These are phyloP conservation scores for Fusarium pseudoanthophilum DNA, from an alignment of 2,329 filamentous ascomycete genomes.

Conservation along the genomic window DNA sequence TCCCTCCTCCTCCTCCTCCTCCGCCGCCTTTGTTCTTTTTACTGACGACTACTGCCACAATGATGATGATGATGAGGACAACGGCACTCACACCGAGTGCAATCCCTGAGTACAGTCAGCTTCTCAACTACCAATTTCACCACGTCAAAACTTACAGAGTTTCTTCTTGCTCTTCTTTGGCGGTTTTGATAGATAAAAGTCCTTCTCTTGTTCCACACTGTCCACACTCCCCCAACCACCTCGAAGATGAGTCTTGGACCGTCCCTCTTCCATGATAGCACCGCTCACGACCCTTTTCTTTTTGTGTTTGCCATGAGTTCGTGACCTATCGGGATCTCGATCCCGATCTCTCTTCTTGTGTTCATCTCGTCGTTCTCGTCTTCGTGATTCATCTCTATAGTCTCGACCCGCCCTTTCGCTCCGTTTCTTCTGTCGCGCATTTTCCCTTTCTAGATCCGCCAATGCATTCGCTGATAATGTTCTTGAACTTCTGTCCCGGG, in stretches of 20 bases:
- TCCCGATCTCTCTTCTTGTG: slow-evolving; percentile 37
- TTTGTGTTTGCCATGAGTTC: slow-evolving; percentile 54
- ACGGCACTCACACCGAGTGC: slow-evolving; percentile 64
- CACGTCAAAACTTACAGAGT: slow-evolving; percentile 61
- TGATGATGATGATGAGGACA: slow-evolving; percentile 72
- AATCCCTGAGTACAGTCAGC: slow-evolving; percentile 60
- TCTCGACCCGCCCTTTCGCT: slow-evolving; percentile 29
- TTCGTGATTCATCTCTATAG: slow-evolving; percentile 48
- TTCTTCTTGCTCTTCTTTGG: slow-evolving; percentile 67
- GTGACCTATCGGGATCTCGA: slow-evolving; percentile 43
- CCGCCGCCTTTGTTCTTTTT: slow-evolving; percentile 70
- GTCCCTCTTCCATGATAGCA: slow-evolving; percentile 74
- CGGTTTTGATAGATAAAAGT: slow-evolving; percentile 56
- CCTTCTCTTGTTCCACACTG: slow-evolving; percentile 60
- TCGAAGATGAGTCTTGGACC: slow-evolving; percentile 53
- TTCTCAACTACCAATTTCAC: not conserved
- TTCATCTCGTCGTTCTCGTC: slow-evolving; percentile 38
- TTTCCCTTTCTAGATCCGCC: slow-evolving; percentile 72
- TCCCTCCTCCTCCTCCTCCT: slow-evolving; percentile 24
- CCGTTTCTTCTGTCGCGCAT: slow-evolving; percentile 59
- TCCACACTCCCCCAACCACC: slow-evolving; percentile 56
- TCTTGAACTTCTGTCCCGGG: slow-evolving; percentile 43
- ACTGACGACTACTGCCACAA: slow-evolving; percentile 74
- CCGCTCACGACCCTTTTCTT: slow-evolving; percentile 76
- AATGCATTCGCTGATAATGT: slow-evolving; percentile 66